These are phyloP conservation scores for Fusarium sp. DNA, from an alignment of 2,329 filamentous ascomycete genomes.

Conservation along the genomic window DNA sequence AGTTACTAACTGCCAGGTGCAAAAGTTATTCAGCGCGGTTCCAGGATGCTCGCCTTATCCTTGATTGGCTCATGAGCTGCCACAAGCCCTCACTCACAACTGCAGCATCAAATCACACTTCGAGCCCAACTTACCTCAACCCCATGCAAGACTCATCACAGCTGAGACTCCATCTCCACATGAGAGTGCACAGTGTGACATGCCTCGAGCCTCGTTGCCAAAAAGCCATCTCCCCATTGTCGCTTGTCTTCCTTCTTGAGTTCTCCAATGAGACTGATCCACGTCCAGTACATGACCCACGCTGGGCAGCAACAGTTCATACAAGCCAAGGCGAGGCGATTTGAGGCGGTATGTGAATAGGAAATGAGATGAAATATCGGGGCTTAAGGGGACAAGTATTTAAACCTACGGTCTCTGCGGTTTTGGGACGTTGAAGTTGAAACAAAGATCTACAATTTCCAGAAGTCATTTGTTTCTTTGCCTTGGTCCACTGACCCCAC, in stretches of 20 bases:
- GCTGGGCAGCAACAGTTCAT: constrained; percentile 44
- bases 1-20: background rate
- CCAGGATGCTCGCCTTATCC: background rate
- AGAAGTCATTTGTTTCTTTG: background rate
- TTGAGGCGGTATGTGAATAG: constrained; percentile 25
- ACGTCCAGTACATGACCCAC: constrained; percentile 39
- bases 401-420: background rate
- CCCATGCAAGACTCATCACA: constrained; percentile 28
- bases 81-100: constrained; percentile 5
- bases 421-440: background rate
- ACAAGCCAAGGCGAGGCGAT: constrained; percentile 12
- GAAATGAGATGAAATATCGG: background rate
- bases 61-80: constrained; percentile 13
- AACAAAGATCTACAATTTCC: background rate
- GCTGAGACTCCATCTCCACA: background rate
- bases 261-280: constrained; percentile 43
- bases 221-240: constrained; percentile 30
- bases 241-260: constrained; percentile 1
- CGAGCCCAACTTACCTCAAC: background rate
- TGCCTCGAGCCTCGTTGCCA: constrained; percentile 15
- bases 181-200: constrained; percentile 9
- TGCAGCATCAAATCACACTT: constrained; percentile 7
- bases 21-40: background rate
- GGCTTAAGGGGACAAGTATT: background rate
- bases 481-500: constrained; percentile 19